Evolutionary conservation across 2,329 filamentous ascomycete species (phyloP).

Genomic region (Cladosporium halotolerans): DNA sequence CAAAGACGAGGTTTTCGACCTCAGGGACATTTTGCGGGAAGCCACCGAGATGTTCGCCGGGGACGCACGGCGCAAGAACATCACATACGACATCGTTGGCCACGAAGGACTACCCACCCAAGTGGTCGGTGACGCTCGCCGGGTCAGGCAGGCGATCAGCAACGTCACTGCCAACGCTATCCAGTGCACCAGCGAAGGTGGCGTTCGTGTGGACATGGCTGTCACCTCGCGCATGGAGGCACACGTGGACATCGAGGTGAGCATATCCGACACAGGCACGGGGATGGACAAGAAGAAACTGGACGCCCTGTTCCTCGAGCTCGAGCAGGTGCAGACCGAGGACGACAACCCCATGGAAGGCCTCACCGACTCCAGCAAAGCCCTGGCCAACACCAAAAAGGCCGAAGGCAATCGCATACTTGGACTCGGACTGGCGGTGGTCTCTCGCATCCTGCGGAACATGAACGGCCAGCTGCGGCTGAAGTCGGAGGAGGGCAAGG

Average conservation of each 20-base stretch:
- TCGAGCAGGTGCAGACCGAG: constrained; percentile 59
- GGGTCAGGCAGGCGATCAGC: constrained; percentile 73
- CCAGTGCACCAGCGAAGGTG: constrained; percentile 64
- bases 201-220: constrained; percentile 65
- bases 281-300: constrained; percentile 49
- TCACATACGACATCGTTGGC: constrained; percentile 62
- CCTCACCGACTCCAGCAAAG: too few species aligned
- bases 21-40: constrained; percentile 65
- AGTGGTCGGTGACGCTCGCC: constrained; percentile 72
- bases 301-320: constrained; percentile 55
- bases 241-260: too few species aligned
- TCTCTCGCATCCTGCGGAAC: constrained; percentile 79
- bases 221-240: constrained; percentile 53
- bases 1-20: constrained; percentile 74
- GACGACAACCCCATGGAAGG: too few species aligned
- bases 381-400: too few species aligned
- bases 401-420: too few species aligned
- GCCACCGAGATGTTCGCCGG: constrained; percentile 67
- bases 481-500: constrained; percentile 75
- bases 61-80: constrained; percentile 69
- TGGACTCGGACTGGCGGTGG: constrained; percentile 83
- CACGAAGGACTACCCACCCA: constrained; percentile 62
- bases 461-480: constrained; percentile 84
- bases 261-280: too few species aligned
- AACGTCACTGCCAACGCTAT: constrained; percentile 83